These are phyloP conservation scores for Vitis rotundifolia DNA, from an alignment of 164 flowering plant genomes.

Conservation along the genomic window DNA sequence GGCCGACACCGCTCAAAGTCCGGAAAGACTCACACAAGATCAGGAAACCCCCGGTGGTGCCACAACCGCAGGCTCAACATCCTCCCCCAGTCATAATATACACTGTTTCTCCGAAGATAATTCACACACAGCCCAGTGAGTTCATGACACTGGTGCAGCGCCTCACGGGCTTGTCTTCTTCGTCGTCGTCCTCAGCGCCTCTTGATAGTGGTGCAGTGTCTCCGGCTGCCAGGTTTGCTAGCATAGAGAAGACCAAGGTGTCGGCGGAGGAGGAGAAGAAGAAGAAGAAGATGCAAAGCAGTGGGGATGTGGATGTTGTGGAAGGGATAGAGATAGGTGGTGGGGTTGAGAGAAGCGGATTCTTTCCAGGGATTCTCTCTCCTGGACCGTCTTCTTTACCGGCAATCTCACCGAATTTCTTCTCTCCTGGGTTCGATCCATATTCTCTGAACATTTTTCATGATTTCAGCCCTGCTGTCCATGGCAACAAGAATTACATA, in stretches of 20 bases:
- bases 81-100: slow-evolving; percentile 64
- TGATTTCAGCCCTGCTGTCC: slow-evolving; percentile 33
- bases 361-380: slow-evolving; percentile 48
- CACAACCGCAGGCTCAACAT: slow-evolving; percentile 22
- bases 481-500: slow-evolving; percentile 17
- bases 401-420: slow-evolving; percentile 39
- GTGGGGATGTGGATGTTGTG: slow-evolving; percentile 2
- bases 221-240: slow-evolving; percentile 57
- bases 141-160: slow-evolving; percentile 54
- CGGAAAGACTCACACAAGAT: slow-evolving; percentile 66
- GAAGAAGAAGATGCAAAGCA: not conserved
- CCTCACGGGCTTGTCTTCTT: slow-evolving; percentile 37
- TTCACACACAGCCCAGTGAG: slow-evolving; percentile 45
- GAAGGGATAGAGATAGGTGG: slow-evolving; percentile 19
- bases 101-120: slow-evolving; percentile 50
- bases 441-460: slow-evolving; percentile 29
- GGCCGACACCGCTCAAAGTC: slow-evolving; percentile 51
- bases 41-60: slow-evolving; percentile 53
- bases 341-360: slow-evolving; percentile 19
- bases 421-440: slow-evolving; percentile 33
- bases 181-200: slow-evolving; percentile 20
- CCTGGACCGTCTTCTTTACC: slow-evolving; percentile 46
- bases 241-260: slow-evolving; percentile 37
- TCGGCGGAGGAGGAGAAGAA: slow-evolving; percentile 15
- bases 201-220: slow-evolving; percentile 35